Evolutionary conservation across 208 protist genomes (phyloP), one percentile per base, ranked within the genome.

Genomic region (Crithidia sp.): DNA sequence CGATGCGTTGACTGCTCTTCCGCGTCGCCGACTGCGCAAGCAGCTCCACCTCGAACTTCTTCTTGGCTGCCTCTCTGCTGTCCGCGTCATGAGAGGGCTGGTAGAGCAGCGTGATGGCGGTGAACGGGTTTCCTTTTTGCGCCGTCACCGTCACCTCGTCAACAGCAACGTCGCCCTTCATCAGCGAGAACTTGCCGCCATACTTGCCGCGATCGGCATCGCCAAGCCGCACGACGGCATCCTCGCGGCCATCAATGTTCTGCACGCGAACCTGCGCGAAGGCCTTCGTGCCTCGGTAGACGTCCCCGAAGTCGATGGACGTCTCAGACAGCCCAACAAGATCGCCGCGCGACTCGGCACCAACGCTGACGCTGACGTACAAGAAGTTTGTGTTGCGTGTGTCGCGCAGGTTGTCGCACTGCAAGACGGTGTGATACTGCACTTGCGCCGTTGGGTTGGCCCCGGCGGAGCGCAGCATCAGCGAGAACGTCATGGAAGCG

Each of bases 321-420:
- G 84, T 81, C 36, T 92, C 79, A 3, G 78, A 72, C 14, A 93
- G 56, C 3, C 64, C 85, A 13, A 96, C 68, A 37, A 94, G 52
- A 56, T 93, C 86, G 28, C 82, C 90, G 56, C 92, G 83, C n/a
- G 83, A 83, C 28, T 93, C 85, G 3, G 74, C 67, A 2, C 83
- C 82, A 36, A 92, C 79, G 63, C 88, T 92, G 16, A 94, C 79
- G 60, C 78, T 89, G 10, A 96, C 83, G 57, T 90, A 86, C 13
- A 96, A 59, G n/a, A 87, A 73, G 7, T 68, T 73, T 5, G 81
- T 87, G 54, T 96, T 96, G 43, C 85, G 79, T 10, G 61, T 61
- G 60, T 96, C 87, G 36, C 81, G 76, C 43, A 96, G 70, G 74
- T 96, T 96, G 64, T 96, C 91, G 49, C 91, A 96, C 68, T 94